Evolutionary conservation across 2,329 filamentous ascomycete species (phyloP).

Genomic region (Stachybotrys chartarum): DNA sequence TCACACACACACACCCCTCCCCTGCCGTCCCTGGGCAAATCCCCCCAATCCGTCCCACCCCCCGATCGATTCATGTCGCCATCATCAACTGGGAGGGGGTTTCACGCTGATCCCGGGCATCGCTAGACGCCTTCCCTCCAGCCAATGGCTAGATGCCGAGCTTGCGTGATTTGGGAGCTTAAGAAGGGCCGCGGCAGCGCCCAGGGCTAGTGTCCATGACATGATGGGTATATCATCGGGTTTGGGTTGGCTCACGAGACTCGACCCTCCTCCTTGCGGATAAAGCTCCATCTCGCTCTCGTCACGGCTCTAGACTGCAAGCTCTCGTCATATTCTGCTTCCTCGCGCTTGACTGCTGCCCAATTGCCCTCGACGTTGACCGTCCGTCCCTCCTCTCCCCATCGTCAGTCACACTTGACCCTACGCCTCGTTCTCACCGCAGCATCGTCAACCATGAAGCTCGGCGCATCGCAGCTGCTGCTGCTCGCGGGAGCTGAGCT

Average conservation of each 20-base stretch:
- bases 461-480: constrained; percentile 12
- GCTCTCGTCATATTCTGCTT: too few species aligned
- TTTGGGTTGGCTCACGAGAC: too few species aligned
- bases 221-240: too few species aligned
- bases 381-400: not conserved
- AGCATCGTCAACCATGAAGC: constrained; percentile 15
- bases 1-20: too few species aligned
- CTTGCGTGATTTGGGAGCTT: not conserved
- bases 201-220: too few species aligned
- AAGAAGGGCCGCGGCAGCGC: not conserved
- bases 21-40: not conserved
- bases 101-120: not conserved
- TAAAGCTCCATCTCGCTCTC: too few species aligned
- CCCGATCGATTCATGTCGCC: not conserved
- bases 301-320: too few species aligned
- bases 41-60: not conserved
- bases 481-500: constrained; percentile 18
- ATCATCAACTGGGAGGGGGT: not conserved
- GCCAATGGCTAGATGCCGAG: not conserved
- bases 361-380: not conserved
- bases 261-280: too few species aligned
- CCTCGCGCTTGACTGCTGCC: too few species aligned
- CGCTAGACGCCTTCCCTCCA: not conserved
- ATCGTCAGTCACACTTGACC: not conserved
- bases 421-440: too few species aligned